phyloP scores from a whole-genome alignment of 2,329 filamentous ascomycete genomes.

The Penicillium sp. region DNA sequence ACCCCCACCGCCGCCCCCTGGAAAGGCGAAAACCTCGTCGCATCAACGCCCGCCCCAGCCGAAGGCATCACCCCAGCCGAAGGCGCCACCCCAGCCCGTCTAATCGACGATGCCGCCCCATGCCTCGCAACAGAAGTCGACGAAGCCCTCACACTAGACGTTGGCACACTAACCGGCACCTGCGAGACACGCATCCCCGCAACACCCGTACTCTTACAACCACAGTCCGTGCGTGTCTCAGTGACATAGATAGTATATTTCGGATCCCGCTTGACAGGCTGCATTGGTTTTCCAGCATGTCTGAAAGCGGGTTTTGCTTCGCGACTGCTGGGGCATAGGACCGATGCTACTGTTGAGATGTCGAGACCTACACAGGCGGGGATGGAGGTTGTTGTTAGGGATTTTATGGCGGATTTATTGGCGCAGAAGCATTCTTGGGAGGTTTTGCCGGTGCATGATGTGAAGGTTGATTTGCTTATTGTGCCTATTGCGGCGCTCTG shows the following conservation, averaged over 20 bases:
- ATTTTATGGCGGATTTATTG: conserved; percentile 14
- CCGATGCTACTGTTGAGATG: not conserved
- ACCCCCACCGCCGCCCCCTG: conserved; percentile 14
- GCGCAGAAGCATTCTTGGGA: conserved; percentile 17
- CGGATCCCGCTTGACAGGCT: conserved; percentile 10
- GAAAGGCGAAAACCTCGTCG: conserved; percentile 16
- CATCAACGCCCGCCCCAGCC: conserved; percentile 14
- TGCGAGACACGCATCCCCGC: conserved; percentile 15
- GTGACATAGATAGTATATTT: conserved; percentile 17
- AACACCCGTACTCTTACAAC: conserved; percentile 16
- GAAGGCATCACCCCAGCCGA: conserved; percentile 15
- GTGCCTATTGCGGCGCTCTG: not conserved
- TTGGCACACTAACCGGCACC: conserved; percentile 21
- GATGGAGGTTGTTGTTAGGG: conserved; percentile 2
- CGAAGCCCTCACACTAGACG: conserved; percentile 1
- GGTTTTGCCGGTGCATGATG: conserved; percentile 10
- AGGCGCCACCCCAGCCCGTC: no score
- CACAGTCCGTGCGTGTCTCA: conserved; percentile 21
- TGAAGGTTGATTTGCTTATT: conserved; percentile 9
- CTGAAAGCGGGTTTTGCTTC: not conserved
- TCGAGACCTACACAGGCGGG: conserved; percentile 13
- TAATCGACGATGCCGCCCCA: no score
- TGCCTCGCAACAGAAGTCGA: no score
- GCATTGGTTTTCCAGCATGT: conserved; percentile 22
- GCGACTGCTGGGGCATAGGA: conserved; percentile 7